Evolutionary conservation across 2,329 filamentous ascomycete genomes (phyloP).

Genomic region (Pleurostoma richardsiae): DNA sequence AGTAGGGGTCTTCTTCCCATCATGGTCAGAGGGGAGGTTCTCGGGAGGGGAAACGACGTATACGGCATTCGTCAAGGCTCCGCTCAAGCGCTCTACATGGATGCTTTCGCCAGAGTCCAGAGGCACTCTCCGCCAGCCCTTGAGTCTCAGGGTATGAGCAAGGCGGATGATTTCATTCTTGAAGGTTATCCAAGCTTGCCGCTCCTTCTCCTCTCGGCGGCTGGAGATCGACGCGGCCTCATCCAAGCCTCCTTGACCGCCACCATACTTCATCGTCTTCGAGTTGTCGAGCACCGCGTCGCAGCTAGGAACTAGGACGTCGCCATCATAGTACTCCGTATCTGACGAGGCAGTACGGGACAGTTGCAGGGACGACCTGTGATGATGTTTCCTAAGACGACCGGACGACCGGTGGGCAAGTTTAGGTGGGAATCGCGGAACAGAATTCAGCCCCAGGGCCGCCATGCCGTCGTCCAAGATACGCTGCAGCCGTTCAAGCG

Average conservation of each 20-base stretch:
- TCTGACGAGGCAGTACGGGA: slow-evolving; percentile 64
- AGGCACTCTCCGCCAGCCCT: slow-evolving; percentile 84
- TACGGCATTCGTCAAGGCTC: slow-evolving; percentile 91
- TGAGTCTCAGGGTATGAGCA: slow-evolving; percentile 81
- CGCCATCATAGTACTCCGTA: slow-evolving; percentile 78
- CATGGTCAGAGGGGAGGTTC: slow-evolving; percentile 22
- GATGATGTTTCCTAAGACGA: slow-evolving; percentile 31
- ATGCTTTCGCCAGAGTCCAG: slow-evolving; percentile 65
- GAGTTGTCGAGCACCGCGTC: slow-evolving; percentile 85
- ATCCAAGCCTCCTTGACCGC: slow-evolving; percentile 40
- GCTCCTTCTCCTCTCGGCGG: slow-evolving; percentile 58
- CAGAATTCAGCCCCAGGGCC: slow-evolving; percentile 40
- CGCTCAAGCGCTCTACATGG: slow-evolving; percentile 72
- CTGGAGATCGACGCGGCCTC: slow-evolving; percentile 34
- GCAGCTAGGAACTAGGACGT: slow-evolving; percentile 76
- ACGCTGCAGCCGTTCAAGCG: slow-evolving; percentile 73
- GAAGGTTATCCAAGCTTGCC: slow-evolving; percentile 76
- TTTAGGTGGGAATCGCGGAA: slow-evolving; percentile 38
- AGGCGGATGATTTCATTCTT: slow-evolving; percentile 89
- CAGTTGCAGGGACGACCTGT: slow-evolving; percentile 28
- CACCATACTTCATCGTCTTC: slow-evolving; percentile 75
- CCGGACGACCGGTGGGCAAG: slow-evolving; percentile 35
- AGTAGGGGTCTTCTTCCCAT: slow-evolving; percentile 39
- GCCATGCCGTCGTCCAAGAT: slow-evolving; percentile 69
- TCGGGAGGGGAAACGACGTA: slow-evolving; percentile 84